phyloP scores from a whole-genome alignment of 148 eudicot genomes.

The Nepenthes gracilis region DNA sequence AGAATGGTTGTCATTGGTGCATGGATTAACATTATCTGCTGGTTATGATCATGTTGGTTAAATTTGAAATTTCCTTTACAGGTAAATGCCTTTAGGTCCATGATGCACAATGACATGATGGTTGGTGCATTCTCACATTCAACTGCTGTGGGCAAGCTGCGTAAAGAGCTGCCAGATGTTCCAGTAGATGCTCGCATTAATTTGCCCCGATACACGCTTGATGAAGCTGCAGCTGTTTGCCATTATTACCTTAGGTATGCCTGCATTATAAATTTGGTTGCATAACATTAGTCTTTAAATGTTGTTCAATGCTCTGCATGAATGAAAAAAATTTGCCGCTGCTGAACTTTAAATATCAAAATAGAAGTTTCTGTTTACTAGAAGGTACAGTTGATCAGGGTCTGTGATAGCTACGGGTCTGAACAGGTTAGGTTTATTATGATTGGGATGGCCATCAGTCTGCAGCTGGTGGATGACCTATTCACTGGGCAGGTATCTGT shows the following conservation, averaged over 20 bases:
- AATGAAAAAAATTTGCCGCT: neutral
- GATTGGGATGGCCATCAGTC: too few species aligned
- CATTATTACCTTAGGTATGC: constrained; percentile 87
- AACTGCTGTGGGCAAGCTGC: constrained; percentile 90
- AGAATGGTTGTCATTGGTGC: too few species aligned
- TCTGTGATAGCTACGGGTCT: neutral
- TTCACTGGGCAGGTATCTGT: too few species aligned
- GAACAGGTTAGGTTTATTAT: neutral
- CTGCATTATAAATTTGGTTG: neutral
- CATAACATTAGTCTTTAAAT: neutral
- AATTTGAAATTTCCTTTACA: constrained; percentile 8
- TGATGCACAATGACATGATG: constrained; percentile 93
- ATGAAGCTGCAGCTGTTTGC: constrained; percentile 83
- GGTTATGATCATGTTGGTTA: neutral
- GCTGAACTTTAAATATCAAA: neutral
- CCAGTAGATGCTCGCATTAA: constrained; percentile 62
- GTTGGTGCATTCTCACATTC: constrained; percentile 99
- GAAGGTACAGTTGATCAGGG: neutral
- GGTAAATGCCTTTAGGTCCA: constrained; percentile 92
- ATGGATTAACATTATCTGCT: too few species aligned
- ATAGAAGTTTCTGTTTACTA: neutral
- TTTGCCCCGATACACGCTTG: constrained; percentile 62
- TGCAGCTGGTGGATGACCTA: too few species aligned
- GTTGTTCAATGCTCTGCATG: neutral
- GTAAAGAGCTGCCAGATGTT: constrained; percentile 78